Conservation (phyloP, 1,139 yeast genomes). For the Suhomyces coccinellae region DNA sequence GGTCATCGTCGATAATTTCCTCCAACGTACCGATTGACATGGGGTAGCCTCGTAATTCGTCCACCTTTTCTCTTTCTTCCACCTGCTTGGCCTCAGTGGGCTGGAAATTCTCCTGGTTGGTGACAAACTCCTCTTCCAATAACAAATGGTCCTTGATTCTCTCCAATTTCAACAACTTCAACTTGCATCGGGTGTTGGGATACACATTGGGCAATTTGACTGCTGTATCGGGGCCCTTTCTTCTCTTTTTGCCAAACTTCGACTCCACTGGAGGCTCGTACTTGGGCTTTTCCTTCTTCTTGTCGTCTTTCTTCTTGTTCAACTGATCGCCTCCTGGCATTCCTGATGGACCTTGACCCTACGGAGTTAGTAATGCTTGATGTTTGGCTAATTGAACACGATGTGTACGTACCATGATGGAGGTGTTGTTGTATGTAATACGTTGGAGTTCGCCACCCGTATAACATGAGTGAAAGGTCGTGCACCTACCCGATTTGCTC, state of each 20-base stretch:
- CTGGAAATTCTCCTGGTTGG: conserved; percentile 90
- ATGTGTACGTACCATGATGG: conserved; percentile 12
- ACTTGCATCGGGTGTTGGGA: conserved; percentile 92
- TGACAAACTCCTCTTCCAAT: conserved; percentile 93
- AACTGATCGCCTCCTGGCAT: conserved; percentile 57
- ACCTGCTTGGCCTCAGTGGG: conserved; percentile 97
- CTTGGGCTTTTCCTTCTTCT: conserved; percentile 85
- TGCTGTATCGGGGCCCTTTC: conserved; percentile 89
- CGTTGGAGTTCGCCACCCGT: conserved; percentile 11
- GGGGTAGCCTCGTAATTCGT: conserved; percentile 94
- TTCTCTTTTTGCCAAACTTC: conserved; percentile 84
- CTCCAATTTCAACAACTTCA: conserved; percentile 87
- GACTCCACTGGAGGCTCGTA: conserved; percentile 99
- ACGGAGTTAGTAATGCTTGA: conserved; percentile 13
- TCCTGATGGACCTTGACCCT: conserved; percentile 86
- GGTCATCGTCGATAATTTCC: conserved; percentile 97
- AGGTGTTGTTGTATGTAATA: neutral
- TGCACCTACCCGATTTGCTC: too few relatives aligned
- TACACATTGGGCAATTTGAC: conserved; percentile 82
- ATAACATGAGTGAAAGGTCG: conserved; percentile 2
- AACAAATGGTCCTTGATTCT: conserved; percentile 94
- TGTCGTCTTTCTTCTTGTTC: conserved; percentile 72
- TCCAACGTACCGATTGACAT: conserved; percentile 96
- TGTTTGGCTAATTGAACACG: neutral
- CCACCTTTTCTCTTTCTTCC: conserved; percentile 93